Percentiles rank a stretch among this genome's conserved stretches.
phyloP scores from a whole-genome alignment of 163 green algal species.

The Chlorella variabilis region DNA sequence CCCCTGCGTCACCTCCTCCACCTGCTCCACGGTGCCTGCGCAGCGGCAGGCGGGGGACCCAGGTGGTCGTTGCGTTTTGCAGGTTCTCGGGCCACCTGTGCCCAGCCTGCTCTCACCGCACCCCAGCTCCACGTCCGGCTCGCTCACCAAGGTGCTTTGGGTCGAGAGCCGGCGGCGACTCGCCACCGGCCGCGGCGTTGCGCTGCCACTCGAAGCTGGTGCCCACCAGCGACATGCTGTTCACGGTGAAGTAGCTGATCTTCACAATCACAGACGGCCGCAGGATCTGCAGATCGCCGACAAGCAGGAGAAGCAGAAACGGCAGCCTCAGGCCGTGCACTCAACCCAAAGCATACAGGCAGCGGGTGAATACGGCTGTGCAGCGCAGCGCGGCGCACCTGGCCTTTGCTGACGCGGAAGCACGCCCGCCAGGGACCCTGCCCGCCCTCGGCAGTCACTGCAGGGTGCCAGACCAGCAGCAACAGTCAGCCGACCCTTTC shows the following conservation, averaged over 20 bases:
- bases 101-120: too few species aligned
- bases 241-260: slow-evolving; percentile 57
- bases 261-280: slow-evolving; percentile 55
- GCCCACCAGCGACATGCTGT: slow-evolving; percentile 44
- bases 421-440: slow-evolving; percentile 52
- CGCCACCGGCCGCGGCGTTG: not conserved
- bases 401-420: slow-evolving; percentile 50
- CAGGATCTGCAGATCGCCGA: slow-evolving; percentile 29
- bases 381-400: not conserved
- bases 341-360: not conserved
- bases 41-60: not conserved
- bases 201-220: slow-evolving; percentile 52
- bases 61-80: too few species aligned
- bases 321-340: too few species aligned
- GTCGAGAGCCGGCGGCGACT: not conserved
- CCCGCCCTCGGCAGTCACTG: slow-evolving; percentile 31
- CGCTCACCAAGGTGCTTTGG: slow-evolving; percentile 15
- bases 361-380: not conserved
- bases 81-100: too few species aligned
- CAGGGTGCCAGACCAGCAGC: not conserved
- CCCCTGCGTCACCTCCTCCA: slow-evolving; percentile 42
- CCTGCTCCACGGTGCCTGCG: slow-evolving; percentile 48
- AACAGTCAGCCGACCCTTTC: not conserved
- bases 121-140: too few species aligned
- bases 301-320: too few species aligned